Evolutionary conservation across 2,329 filamentous ascomycete species (phyloP).

Genomic region (Talaromyces islandicus): DNA sequence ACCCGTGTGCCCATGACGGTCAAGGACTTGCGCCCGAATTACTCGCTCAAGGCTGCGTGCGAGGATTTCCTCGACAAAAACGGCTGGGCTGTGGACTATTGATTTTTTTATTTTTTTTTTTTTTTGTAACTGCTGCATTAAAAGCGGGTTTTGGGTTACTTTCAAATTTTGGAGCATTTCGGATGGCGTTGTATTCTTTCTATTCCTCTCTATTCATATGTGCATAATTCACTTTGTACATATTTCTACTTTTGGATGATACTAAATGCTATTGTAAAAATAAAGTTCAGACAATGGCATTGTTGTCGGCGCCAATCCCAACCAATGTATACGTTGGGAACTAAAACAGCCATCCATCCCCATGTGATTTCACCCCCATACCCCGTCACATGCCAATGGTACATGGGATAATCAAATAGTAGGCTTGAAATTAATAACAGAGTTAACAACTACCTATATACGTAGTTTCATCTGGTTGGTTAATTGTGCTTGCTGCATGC

Average conservation of each 20-base stretch:
- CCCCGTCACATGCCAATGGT: background rate
- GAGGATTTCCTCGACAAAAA: constrained; percentile 80
- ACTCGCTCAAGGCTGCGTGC: constrained; percentile 74
- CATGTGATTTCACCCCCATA: background rate
- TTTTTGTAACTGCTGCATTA: background rate
- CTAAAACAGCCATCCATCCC: background rate
- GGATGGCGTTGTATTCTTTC: constrained; percentile 4
- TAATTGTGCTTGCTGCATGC: background rate
- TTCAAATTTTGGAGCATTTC: background rate
- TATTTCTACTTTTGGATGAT: background rate
- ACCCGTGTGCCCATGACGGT: constrained; percentile 68
- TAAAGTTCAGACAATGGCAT: background rate
- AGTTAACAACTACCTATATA: background rate
- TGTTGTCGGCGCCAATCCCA: background rate
- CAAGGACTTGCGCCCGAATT: constrained; percentile 71
- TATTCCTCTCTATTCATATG: background rate
- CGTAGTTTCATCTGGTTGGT: background rate
- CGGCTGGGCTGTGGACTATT: constrained; percentile 92
- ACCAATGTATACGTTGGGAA: background rate
- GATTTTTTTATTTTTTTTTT: constrained; percentile 8
- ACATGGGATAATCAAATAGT: background rate
- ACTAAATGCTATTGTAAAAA: background rate
- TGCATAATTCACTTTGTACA: background rate
- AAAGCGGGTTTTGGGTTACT: background rate
- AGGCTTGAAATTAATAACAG: background rate